Conservation (phyloP, 2,329 filamentous ascomycete genomes). For the Fusarium temperatum region DNA sequence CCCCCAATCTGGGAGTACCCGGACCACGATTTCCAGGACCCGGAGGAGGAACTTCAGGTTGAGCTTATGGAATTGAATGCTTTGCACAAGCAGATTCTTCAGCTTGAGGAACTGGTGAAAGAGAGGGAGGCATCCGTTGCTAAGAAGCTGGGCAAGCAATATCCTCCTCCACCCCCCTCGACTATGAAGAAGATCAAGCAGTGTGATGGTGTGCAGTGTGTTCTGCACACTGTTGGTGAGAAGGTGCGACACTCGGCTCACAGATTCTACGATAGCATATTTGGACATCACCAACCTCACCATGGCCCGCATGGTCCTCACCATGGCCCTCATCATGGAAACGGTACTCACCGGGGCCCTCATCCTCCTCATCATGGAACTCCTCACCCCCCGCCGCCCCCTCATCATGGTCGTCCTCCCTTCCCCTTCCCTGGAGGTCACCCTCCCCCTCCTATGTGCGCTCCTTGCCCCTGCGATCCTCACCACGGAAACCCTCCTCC, state of each 20-base stretch:
- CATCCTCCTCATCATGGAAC: slow-evolving; percentile 39
- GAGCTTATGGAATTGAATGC: slow-evolving; percentile 57
- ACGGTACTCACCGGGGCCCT: slow-evolving; percentile 14
- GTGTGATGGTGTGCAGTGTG: slow-evolving; percentile 47
- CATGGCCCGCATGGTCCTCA: slow-evolving; percentile 18
- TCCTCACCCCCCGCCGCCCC: slow-evolving; percentile 32
- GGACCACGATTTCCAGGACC: slow-evolving; percentile 40
- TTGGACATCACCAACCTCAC: slow-evolving; percentile 24
- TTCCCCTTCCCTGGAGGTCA: slow-evolving; percentile 40
- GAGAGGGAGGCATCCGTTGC: slow-evolving; percentile 53
- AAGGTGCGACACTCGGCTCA: slow-evolving; percentile 48
- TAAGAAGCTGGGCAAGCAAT: slow-evolving; percentile 45
- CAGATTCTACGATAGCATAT: slow-evolving; percentile 29
- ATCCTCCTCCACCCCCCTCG: slow-evolving; percentile 35
- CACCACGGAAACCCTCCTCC: slow-evolving; percentile 36
- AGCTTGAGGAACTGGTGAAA: slow-evolving; percentile 54
- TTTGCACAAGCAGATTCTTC: slow-evolving; percentile 52
- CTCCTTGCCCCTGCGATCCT: slow-evolving; percentile 17
- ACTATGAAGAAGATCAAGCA: slow-evolving; percentile 31
- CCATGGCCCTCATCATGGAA: slow-evolving; percentile 28
- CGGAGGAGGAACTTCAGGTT: slow-evolving; percentile 48
- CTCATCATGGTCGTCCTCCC: slow-evolving; percentile 24
- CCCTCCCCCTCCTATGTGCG: slow-evolving; percentile 9
- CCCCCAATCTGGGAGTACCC: slow-evolving; percentile 20
- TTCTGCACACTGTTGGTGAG: slow-evolving; percentile 51